phyloP scores from a whole-genome alignment of 228 moss, liverwort and hornwort genomes.

The Sphagnum fallax region DNA sequence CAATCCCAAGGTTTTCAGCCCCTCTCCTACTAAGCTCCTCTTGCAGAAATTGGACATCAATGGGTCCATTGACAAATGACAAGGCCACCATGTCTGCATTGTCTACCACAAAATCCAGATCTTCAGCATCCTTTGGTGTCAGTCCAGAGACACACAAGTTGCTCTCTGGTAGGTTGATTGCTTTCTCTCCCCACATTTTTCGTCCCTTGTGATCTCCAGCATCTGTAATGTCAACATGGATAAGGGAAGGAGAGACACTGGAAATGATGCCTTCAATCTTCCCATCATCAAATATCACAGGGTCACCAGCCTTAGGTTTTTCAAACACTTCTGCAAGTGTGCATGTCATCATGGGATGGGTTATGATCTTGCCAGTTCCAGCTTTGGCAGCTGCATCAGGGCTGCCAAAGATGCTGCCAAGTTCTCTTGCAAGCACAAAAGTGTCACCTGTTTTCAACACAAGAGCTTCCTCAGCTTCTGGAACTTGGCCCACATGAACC shows the following conservation, averaged over 20 bases:
- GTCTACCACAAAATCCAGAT: slow-evolving; percentile 35
- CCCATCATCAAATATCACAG: slow-evolving; percentile 46
- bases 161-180: slow-evolving; percentile 40
- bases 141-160: slow-evolving; percentile 22
- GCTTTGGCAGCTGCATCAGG: slow-evolving; percentile 24
- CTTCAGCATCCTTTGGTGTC: slow-evolving; percentile 30
- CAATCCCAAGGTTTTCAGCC: slow-evolving; percentile 22
- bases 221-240: slow-evolving; percentile 28
- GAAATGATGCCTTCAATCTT: slow-evolving; percentile 30
- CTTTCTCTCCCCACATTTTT: slow-evolving; percentile 40
- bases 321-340: slow-evolving; percentile 30
- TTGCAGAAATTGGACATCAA: slow-evolving; percentile 29
- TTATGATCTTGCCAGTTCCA: slow-evolving; percentile 17
- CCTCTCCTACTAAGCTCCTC: slow-evolving; percentile 20
- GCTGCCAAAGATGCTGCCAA: slow-evolving; percentile 11
- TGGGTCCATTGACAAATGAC: slow-evolving; percentile 45
- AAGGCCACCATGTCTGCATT: slow-evolving; percentile 36
- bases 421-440: slow-evolving; percentile 28
- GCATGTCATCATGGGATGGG: slow-evolving; percentile 35
- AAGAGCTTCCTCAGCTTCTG: slow-evolving; percentile 39
- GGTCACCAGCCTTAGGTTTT: slow-evolving; percentile 18
- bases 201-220: slow-evolving; percentile 25
- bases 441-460: slow-evolving; percentile 25
- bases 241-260: slow-evolving; percentile 24
- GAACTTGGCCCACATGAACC: slow-evolving; percentile 22